Conservation (phyloP, 495 filamentous ascomycete genomes). For the Astrothelium macrocarpum region DNA sequence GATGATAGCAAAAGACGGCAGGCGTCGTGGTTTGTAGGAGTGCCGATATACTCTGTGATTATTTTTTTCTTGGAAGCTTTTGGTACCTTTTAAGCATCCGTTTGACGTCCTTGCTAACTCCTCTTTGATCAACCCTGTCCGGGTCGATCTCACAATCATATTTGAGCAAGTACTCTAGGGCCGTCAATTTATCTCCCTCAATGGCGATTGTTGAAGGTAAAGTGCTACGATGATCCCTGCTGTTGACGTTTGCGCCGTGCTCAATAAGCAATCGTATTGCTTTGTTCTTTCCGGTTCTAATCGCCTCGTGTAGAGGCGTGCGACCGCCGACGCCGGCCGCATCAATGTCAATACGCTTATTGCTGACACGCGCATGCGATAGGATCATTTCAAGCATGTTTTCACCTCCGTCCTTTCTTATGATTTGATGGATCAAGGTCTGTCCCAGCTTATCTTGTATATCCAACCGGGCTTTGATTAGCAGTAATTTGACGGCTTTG, state of each 20-base stretch:
- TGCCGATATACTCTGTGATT: neutral
- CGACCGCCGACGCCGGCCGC: neutral
- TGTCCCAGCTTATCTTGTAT: slow-evolving; percentile 1
- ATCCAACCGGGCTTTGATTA: neutral
- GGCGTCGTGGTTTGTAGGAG: no score
- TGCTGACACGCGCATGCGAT: neutral
- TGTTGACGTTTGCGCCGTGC: slow-evolving; percentile 4
- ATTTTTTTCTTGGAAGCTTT: slow-evolving; percentile 4
- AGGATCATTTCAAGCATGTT: slow-evolving; percentile 5
- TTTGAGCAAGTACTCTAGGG: neutral
- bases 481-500: neutral
- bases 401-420: neutral
- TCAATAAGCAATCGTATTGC: neutral
- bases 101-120: slow-evolving; percentile 5
- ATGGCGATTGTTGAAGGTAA: neutral
- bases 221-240: neutral
- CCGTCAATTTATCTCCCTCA: slow-evolving; percentile 4
- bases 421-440: slow-evolving; percentile 5
- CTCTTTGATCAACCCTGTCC: neutral
- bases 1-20: no score
- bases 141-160: neutral
- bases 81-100: slow-evolving; percentile 7
- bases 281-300: slow-evolving; percentile 4
- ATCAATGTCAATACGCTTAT: neutral
- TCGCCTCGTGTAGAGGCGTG: neutral